phyloP scores from a whole-genome alignment of 176 grass and related monocot genomes.

The Phoenix roebelenii region DNA sequence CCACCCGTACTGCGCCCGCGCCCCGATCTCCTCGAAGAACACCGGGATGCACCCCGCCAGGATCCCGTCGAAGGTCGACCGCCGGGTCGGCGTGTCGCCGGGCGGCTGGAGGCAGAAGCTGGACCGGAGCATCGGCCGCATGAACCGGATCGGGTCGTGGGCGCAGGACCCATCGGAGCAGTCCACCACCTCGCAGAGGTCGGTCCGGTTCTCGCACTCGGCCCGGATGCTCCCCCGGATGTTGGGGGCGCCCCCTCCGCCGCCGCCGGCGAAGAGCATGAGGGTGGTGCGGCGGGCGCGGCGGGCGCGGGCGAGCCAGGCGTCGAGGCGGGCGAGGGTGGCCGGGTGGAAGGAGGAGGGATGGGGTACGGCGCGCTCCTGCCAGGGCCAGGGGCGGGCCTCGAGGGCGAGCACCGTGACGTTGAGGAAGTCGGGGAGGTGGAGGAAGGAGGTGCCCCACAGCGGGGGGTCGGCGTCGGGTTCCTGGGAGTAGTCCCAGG shows the following conservation, averaged over 20 bases:
- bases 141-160: slow-evolving; percentile 29
- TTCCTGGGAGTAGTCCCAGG: slow-evolving; percentile 69
- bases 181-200: slow-evolving; percentile 47
- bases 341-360: slow-evolving; percentile 70
- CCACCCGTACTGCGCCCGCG: slow-evolving; percentile 53
- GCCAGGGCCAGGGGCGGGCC: slow-evolving; percentile 61
- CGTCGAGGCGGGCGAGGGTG: slow-evolving; percentile 28
- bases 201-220: slow-evolving; percentile 38
- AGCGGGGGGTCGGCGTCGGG: slow-evolving; percentile 15
- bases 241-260: slow-evolving; percentile 21
- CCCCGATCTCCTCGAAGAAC: slow-evolving; percentile 56
- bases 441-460: slow-evolving; percentile 62
- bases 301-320: slow-evolving; percentile 46
- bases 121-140: slow-evolving; percentile 42
- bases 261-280: slow-evolving; percentile 50
- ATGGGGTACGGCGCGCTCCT: slow-evolving; percentile 80
- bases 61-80: slow-evolving; percentile 58
- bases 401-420: slow-evolving; percentile 55
- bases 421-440: slow-evolving; percentile 52
- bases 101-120: slow-evolving; percentile 59
- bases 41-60: slow-evolving; percentile 55
- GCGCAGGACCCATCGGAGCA: slow-evolving; percentile 39
- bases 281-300: slow-evolving; percentile 25
- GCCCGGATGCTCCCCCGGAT: slow-evolving; percentile 47
- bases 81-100: slow-evolving; percentile 46